These are phyloP conservation scores for Lodderomyces jiufengensis DNA, from an alignment of 1,139 yeast genomes.

Conservation along the genomic window DNA sequence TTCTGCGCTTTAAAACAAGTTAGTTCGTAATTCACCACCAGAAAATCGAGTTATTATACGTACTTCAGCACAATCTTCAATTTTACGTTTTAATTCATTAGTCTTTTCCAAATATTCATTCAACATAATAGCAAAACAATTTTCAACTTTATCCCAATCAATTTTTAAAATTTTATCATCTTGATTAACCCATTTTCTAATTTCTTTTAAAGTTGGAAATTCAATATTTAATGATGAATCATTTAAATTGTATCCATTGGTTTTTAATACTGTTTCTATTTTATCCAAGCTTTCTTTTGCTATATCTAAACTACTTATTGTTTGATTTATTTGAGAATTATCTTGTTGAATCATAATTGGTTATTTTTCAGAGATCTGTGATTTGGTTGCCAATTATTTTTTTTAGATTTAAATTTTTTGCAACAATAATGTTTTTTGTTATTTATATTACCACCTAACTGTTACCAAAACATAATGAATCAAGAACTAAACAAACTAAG, in stretches of 20 bases:
- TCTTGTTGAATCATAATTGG: too few relatives aligned
- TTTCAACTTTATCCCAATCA: constrained; percentile 17
- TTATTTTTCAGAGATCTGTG: too few relatives aligned
- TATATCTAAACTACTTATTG: too few relatives aligned
- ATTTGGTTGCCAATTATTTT: constrained; percentile 3
- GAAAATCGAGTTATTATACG: constrained; percentile 1
- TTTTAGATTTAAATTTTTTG: not conserved
- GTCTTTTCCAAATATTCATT: constrained; percentile 16
- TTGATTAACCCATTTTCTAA: constrained; percentile 2
- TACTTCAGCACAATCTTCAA: constrained; percentile 18
- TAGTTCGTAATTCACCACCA: not conserved
- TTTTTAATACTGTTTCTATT: not conserved
- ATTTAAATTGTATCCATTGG: not conserved
- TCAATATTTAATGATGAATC: not conserved
- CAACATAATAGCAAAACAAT: constrained; percentile 16
- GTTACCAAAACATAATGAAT: constrained; percentile 1
- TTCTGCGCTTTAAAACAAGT: constrained; percentile 3
- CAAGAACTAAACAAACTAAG: constrained; percentile 13
- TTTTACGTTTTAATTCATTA: constrained; percentile 16
- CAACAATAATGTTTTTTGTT: not conserved
- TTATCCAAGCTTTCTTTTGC: not conserved
- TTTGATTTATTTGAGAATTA: too few relatives aligned
- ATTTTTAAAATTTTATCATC: constrained; percentile 9
- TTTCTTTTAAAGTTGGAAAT: not conserved
- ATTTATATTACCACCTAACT: not conserved